Conservation (phyloP, 2,329 filamentous ascomycete genomes). For the Cordyceps fumosorosea region DNA sequence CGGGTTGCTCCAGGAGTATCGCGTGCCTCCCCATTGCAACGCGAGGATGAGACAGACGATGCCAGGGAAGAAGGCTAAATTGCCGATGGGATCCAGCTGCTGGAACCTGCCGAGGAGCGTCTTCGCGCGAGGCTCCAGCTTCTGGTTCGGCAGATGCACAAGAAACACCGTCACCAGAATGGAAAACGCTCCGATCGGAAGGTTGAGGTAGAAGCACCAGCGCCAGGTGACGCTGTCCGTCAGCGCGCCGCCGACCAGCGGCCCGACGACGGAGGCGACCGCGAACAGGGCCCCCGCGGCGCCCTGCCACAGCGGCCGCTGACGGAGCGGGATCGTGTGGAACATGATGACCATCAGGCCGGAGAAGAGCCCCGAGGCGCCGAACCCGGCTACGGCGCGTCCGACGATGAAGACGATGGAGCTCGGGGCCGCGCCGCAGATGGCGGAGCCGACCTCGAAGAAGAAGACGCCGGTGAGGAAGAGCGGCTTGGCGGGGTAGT, state of each 20-base stretch:
- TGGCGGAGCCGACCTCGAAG: slow-evolving; percentile 32
- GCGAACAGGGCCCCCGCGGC: slow-evolving; percentile 32
- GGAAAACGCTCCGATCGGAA: slow-evolving; percentile 21
- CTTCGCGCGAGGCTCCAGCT: not conserved
- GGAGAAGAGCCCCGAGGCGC: slow-evolving; percentile 33
- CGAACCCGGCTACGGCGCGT: slow-evolving; percentile 18
- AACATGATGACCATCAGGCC: slow-evolving; percentile 27
- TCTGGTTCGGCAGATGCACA: slow-evolving; percentile 2
- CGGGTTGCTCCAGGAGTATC: slow-evolving; percentile 25
- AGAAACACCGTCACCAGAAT: slow-evolving; percentile 22
- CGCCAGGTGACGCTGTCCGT: slow-evolving; percentile 21
- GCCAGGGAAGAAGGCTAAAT: slow-evolving; percentile 17
- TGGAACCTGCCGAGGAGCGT: slow-evolving; percentile 11
- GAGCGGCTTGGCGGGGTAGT: slow-evolving; percentile 38
- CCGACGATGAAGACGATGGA: slow-evolving; percentile 16
- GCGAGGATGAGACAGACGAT: slow-evolving; percentile 37
- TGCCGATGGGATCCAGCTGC: slow-evolving; percentile 19
- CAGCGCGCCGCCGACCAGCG: slow-evolving; percentile 19
- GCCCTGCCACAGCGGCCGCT: slow-evolving; percentile 30
- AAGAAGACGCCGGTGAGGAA: slow-evolving; percentile 26
- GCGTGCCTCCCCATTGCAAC: slow-evolving; percentile 36
- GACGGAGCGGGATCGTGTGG: slow-evolving; percentile 12
- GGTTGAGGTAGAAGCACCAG: slow-evolving; percentile 26
- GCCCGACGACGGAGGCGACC: slow-evolving; percentile 24
- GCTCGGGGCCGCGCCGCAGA: slow-evolving; percentile 21